Evolutionary conservation across 176 grass and related monocot species (phyloP).

Genomic region (Carex cristatella): DNA sequence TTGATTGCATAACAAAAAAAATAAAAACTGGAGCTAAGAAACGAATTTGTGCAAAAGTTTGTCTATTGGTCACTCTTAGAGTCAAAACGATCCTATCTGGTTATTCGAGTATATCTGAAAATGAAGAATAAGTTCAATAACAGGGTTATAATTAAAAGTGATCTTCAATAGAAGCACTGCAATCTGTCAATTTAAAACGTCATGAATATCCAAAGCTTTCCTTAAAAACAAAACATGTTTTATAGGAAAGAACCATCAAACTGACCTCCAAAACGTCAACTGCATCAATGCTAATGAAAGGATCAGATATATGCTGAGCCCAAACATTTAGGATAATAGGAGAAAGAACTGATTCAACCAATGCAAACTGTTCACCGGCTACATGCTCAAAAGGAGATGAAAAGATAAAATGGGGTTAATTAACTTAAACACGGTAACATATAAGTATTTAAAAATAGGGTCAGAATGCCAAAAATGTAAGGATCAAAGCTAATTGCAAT

Average conservation of each 20-base stretch:
- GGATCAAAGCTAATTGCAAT: background rate
- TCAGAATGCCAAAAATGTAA: background rate
- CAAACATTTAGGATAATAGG: slow-evolving; percentile 86
- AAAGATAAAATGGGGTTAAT: slow-evolving; percentile 9
- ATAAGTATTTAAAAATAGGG: background rate
- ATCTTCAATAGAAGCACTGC: background rate
- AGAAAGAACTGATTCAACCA: slow-evolving; percentile 72
- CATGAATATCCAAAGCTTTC: background rate
- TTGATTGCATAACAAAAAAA: background rate
- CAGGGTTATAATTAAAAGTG: background rate
- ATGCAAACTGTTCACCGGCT: slow-evolving; percentile 65
- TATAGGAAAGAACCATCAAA: background rate
- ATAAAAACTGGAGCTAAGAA: background rate
- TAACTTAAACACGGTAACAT: slow-evolving; percentile 18
- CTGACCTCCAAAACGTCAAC: slow-evolving; percentile 85
- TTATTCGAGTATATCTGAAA: background rate
- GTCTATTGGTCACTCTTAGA: background rate
- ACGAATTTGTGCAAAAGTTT: background rate
- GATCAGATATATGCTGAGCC: slow-evolving; percentile 76
- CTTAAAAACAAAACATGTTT: background rate
- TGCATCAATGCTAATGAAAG: slow-evolving; percentile 89
- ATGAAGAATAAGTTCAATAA: background rate
- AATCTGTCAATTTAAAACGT: background rate
- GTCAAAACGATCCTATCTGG: background rate
- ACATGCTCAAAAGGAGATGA: background rate